Percentiles rank a stretch among this genome's conserved stretches.
Evolutionary conservation across 257 asterid genomes (phyloP).

Genomic region (Primulina huaijiensis): DNA sequence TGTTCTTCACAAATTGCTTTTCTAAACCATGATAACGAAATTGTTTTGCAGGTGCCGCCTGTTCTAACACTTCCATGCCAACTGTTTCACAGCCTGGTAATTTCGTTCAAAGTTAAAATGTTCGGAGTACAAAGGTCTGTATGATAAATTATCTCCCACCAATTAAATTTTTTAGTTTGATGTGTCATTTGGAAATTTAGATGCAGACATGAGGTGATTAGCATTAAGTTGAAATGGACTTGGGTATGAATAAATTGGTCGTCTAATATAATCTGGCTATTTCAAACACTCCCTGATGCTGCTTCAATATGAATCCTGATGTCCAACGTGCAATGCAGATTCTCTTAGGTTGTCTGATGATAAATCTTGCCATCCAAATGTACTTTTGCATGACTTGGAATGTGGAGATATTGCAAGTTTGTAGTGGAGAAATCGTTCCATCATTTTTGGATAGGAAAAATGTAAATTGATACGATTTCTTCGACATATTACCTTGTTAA

Average conservation of each 20-base stretch:
- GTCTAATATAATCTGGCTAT: neutral
- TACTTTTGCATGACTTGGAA: too few species aligned
- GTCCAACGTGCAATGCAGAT: too few species aligned
- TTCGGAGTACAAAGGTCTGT: neutral
- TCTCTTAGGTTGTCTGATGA: too few species aligned
- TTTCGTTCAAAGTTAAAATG: neutral
- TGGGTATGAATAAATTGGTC: neutral
- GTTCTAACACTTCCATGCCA: neutral
- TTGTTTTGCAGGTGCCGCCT: neutral
- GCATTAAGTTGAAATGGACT: neutral
- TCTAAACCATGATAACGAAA: neutral
- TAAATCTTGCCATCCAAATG: too few species aligned
- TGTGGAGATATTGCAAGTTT: too few species aligned
- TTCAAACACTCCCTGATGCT: neutral
- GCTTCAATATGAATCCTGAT: neutral
- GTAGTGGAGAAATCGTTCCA: too few species aligned
- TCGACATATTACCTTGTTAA: too few species aligned
- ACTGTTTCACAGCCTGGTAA: neutral
- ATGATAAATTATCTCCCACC: neutral
- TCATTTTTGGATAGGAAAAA: too few species aligned
- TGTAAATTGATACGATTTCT: too few species aligned
- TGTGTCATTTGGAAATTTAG: neutral
- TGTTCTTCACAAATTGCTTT: neutral
- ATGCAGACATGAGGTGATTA: neutral
- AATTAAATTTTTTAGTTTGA: neutral